A percentile compares a stretch with the other conserved stretches of the same genome.
These are phyloP conservation scores for Fusarium multiceps DNA, from an alignment of 2,329 filamentous ascomycete genomes.

Conservation along the genomic window DNA sequence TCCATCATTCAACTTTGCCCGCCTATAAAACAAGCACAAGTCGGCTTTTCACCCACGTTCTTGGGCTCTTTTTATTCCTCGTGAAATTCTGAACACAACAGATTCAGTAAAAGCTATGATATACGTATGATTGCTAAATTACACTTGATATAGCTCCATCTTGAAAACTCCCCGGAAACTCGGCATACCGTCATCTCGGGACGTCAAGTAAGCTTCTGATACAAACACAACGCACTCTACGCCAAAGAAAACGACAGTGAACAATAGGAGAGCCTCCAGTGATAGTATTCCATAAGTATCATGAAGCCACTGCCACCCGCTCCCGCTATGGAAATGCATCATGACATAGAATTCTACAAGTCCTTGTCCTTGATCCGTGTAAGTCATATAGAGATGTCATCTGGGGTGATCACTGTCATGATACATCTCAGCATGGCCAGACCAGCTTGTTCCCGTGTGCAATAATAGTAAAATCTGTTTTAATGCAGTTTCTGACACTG, in stretches of 20 bases:
- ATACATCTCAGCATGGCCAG: neutral
- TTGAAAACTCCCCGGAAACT: constrained; percentile 13
- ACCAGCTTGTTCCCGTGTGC: neutral
- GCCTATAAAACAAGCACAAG: constrained; percentile 47
- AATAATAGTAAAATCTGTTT: neutral
- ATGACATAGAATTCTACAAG: constrained; percentile 31
- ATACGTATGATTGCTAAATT: constrained; percentile 6
- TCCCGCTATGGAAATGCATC: neutral
- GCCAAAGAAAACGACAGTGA: neutral
- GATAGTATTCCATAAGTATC: neutral
- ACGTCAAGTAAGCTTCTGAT: constrained; percentile 26
- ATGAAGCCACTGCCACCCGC: neutral
- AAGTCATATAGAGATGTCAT: constrained; percentile 5
- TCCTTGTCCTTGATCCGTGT: constrained; percentile 19
- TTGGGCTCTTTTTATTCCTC: constrained; percentile 74
- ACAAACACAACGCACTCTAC: constrained; percentile 13
- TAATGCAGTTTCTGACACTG: neutral
- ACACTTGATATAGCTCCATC: constrained; percentile 9
- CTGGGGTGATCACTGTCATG: neutral
- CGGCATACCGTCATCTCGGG: constrained; percentile 30
- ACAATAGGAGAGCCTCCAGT: neutral
- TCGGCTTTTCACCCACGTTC: constrained; percentile 59
- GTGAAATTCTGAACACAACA: constrained; percentile 51
- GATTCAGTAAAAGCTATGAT: neutral
- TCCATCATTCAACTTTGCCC: constrained; percentile 50